Base-by-base conservation (phyloP, 2,329 filamentous ascomycete genomes). In the Westerdykella aurantiaca region DNA sequence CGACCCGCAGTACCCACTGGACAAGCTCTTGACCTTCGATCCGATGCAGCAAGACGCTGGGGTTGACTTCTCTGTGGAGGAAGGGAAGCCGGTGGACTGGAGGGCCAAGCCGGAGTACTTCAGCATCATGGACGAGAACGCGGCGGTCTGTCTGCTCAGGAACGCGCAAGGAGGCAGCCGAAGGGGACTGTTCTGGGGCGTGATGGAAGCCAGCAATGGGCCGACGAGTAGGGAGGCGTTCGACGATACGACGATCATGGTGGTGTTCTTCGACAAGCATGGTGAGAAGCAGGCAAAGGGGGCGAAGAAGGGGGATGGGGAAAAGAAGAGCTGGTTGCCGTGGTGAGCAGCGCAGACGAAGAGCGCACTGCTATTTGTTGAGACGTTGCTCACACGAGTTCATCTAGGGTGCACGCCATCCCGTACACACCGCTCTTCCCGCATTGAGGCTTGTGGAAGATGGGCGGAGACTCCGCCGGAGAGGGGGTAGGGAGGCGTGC, bases 231-330 rank as follows among this genome's bases (percentile, higher is more conserved):
- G 58, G 7, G 57, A 64, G 47, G 64, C 72, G 13, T 61, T 74
- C 9, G 76, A 78, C 50, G 76, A 78, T 54, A 72, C 72, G 7
- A 76, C 74, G 1, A 67, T 78, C 6, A 69, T 77, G 53, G 75
- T 78, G 2, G 69, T 75, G 21, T 72, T 80, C 66, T 81, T 81
- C 53, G 72, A 69, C 2, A 71, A 49, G 31, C 23, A 61, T 7
- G 44, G 16, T 17, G 43, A 43, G 14, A 22, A 22, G 31, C 17
- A 39, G 35, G 21, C 33, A 7, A 18, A 42, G 31, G 35, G 35
- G 37, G 11, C 33, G 16, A 17, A 39, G 40, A 1, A 38, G 13
- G 16, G 16, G 5, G 22, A 43, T 13, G 42, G 29, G 25, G 42
- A 39, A 29, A 29, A 29, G 25, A 10, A 9, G 11, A 29, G 25